These are phyloP conservation scores for Metschnikowia vanudenii DNA, from an alignment of 805 yeast species.

Conservation along the genomic window DNA sequence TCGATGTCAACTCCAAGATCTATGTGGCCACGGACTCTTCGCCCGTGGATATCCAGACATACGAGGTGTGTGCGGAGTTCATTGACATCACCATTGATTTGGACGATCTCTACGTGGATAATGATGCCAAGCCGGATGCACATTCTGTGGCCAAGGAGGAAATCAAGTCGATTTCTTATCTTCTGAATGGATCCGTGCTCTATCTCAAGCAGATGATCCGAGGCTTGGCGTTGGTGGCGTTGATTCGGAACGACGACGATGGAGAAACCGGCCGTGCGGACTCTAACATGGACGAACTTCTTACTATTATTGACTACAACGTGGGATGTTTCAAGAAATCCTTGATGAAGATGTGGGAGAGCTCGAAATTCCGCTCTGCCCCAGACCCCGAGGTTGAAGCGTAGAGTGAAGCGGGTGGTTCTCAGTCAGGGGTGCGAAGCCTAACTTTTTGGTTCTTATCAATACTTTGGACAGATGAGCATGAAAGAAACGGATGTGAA, in stretches of 20 bases:
- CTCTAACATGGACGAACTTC: conserved; percentile 35
- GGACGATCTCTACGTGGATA: conserved; percentile 59
- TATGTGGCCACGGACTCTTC: conserved; percentile 95
- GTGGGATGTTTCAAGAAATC: conserved; percentile 77
- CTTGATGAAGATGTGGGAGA: conserved; percentile 68
- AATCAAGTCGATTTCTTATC: conserved; percentile 65
- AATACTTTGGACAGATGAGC: too few species aligned
- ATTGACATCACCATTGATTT: conserved; percentile 91
- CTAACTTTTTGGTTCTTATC: too few species aligned
- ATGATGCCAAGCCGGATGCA: conserved; percentile 12
- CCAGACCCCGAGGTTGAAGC: neutral
- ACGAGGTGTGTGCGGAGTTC: conserved; percentile 96
- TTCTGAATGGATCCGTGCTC: conserved; percentile 80
- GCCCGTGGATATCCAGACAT: conserved; percentile 92
- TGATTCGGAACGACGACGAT: conserved; percentile 64
- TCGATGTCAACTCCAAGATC: conserved; percentile 88
- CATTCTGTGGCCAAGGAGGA: conserved; percentile 28
- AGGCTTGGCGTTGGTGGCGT: conserved; percentile 87
- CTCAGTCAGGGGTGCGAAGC: too few species aligned
- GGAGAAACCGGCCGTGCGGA: conserved; percentile 16
- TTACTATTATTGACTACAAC: conserved; percentile 82
- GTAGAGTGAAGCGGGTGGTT: too few species aligned
- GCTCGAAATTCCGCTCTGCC: conserved; percentile 27
- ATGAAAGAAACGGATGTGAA: too few species aligned
- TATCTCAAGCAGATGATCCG: conserved; percentile 90